These are phyloP conservation scores for Forsythia suspensa DNA, from an alignment of 257 asterid species.

Conservation along the genomic window DNA sequence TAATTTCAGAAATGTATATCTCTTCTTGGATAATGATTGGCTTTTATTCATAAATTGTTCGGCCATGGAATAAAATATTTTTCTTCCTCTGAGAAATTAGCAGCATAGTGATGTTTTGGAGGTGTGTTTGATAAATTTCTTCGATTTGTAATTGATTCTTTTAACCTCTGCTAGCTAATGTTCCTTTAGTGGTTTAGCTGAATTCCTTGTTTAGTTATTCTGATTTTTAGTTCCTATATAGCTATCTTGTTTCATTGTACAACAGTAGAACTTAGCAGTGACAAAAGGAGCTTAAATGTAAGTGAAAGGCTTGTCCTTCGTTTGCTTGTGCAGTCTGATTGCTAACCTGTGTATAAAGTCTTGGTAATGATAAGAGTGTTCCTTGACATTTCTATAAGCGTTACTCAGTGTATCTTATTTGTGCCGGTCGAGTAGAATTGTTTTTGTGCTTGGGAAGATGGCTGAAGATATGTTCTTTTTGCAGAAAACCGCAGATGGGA, in stretches of 20 bases:
- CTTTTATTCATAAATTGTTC: background rate
- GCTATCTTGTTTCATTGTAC: background rate
- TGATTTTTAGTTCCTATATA: background rate
- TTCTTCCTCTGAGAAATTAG: background rate
- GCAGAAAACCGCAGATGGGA: conserved; percentile 22
- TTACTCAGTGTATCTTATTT: too few species aligned
- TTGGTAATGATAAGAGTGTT: background rate
- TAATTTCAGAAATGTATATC: too few species aligned
- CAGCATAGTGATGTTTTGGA: background rate
- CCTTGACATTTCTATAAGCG: background rate
- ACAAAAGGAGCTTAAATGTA: background rate
- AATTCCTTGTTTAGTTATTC: background rate
- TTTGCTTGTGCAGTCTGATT: background rate
- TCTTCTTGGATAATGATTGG: background rate
- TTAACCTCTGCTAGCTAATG: background rate
- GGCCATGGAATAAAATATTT: background rate
- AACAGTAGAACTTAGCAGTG: background rate
- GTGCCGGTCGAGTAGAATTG: background rate
- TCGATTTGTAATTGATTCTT: background rate
- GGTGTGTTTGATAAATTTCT: background rate
- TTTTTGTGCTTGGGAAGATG: background rate
- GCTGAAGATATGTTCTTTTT: background rate
- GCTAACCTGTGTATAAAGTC: background rate
- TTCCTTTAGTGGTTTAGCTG: background rate
- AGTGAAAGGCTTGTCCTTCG: background rate